Evolutionary conservation across 371 early-diverging fungal species (phyloP), one percentile per base, ranked within the genome.

Genomic region (Circinella minor): DNA sequence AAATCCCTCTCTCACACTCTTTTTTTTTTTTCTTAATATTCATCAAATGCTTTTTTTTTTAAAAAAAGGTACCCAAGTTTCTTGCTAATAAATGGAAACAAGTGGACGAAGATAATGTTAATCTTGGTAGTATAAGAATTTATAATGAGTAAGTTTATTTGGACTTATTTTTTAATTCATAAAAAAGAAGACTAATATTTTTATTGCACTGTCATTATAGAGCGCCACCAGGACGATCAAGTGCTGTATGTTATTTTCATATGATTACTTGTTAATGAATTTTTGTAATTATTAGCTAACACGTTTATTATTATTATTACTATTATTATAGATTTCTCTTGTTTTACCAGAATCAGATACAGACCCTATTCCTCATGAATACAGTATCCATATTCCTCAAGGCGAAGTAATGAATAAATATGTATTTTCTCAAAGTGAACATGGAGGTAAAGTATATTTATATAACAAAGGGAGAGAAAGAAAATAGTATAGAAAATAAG

Each of bases 91-190:
- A 87, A 68, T 97, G 97, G 97, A 81, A 77, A 27, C 70, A 79
- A 39, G 74, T 91, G 7, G 89, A 88, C 62, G 81, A 91, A 68
- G 91, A 91, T 3, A 86, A 89, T 34, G 80, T 86, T 13, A 91
- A 91, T 64, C 81, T 96, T 39, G 97, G 95, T 49, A 91, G 81
- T 55, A 83, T 96, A 66, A 88, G 94, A 65, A 92, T 96, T 63
- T 91, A 91, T 69, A 88, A 84, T 55, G 73, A 83, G 87, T 86
- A 81, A 71, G 81, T 74, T 61, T 43, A 1, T 43, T 43, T 43
- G 1, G 1, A 6, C 6, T 55, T 3, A 37, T 14, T 14, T 43
- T 70, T 49, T n/a, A 17, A 8, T 4, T 4, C 1, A 59, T 10
- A 49, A 62, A 15, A 20, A 15, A 11, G 4, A 17, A 36, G 34